Evolutionary conservation across 768 basidiomycete species (phyloP).

Genomic region (Tulasnella sp.): DNA sequence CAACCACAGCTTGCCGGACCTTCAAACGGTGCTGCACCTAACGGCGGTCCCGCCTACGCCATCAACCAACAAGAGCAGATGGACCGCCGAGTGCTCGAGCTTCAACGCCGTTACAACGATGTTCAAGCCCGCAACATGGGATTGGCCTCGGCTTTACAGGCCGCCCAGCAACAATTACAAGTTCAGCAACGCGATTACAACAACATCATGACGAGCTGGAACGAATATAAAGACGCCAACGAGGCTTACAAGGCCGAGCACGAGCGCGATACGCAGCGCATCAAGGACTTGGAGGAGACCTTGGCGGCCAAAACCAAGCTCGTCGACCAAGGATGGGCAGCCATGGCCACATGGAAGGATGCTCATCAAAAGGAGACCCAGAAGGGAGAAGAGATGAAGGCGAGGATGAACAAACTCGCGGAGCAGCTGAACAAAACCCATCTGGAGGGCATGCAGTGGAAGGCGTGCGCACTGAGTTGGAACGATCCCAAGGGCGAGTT

Average conservation of each 20-base stretch:
- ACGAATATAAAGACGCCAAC: constrained; percentile 14
- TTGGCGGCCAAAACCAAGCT: not conserved
- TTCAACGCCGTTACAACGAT: not conserved
- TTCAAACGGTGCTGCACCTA: not conserved
- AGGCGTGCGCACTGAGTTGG: constrained; percentile 1
- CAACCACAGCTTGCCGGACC: not conserved
- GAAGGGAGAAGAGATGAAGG: not conserved
- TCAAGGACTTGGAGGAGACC: constrained; percentile 2
- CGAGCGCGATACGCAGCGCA: not conserved
- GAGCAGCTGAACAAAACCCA: not conserved
- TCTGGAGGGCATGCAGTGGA: constrained; percentile 13
- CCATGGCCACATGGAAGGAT: not conserved
- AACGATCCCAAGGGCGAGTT: constrained; percentile 10
- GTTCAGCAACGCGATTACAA: not conserved
- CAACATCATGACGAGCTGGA: constrained; percentile 1
- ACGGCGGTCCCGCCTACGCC: not conserved
- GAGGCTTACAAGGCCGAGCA: constrained; percentile 16
- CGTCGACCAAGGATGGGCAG: constrained; percentile 3
- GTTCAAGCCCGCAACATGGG: not conserved
- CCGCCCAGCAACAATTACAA: not conserved
- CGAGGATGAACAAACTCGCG: not conserved
- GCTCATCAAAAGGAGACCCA: not conserved
- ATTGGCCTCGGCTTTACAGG: not conserved
- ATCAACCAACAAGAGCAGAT: constrained; percentile 10
- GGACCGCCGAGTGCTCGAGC: not conserved